A percentile compares a stretch with the other conserved stretches of the same genome.
phyloP scores from a whole-genome alignment of 495 filamentous ascomycete species.

The Pyrenula aspistea region DNA sequence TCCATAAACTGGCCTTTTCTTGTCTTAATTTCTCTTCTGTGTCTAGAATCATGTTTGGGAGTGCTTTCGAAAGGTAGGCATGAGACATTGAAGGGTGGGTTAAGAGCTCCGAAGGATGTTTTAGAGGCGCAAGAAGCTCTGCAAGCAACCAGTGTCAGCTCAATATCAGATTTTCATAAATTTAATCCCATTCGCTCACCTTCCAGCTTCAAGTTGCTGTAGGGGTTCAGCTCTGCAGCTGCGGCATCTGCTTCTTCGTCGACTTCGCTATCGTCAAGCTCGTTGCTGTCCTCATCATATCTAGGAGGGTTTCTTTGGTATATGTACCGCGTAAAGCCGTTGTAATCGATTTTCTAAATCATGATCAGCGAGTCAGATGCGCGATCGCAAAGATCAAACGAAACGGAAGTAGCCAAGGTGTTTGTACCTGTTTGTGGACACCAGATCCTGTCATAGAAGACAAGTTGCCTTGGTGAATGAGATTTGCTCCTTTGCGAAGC shows the following conservation, averaged over 20 bases:
- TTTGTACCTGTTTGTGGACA: constrained; percentile 72
- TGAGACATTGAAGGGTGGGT: constrained; percentile 72
- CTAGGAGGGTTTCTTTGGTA: constrained; percentile 61
- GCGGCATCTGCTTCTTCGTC: constrained; percentile 64
- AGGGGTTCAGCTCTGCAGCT: constrained; percentile 70
- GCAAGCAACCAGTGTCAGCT: not conserved
- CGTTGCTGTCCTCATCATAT: constrained; percentile 79
- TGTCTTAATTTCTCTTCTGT: constrained; percentile 59
- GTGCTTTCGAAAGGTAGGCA: constrained; percentile 67
- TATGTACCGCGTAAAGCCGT: constrained; percentile 72
- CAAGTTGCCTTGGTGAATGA: constrained; percentile 65
- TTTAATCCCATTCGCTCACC: constrained; percentile 36
- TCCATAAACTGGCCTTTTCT: constrained; percentile 64
- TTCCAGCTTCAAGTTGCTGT: constrained; percentile 69
- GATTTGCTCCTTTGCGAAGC: constrained; percentile 68
- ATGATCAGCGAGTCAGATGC: constrained; percentile 1
- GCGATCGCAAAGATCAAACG: not conserved
- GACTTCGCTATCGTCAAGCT: constrained; percentile 65
- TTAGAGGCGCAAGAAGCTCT: constrained; percentile 83
- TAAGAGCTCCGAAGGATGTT: constrained; percentile 72
- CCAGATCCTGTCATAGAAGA: constrained; percentile 56
- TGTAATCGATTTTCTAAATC: constrained; percentile 66
- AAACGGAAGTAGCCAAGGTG: constrained; percentile 1
- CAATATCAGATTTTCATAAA: not conserved
- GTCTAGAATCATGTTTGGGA: constrained; percentile 66